phyloP scores from a whole-genome alignment of 1,284 basidiomycete genomes.

The Meripilus lineatus region DNA sequence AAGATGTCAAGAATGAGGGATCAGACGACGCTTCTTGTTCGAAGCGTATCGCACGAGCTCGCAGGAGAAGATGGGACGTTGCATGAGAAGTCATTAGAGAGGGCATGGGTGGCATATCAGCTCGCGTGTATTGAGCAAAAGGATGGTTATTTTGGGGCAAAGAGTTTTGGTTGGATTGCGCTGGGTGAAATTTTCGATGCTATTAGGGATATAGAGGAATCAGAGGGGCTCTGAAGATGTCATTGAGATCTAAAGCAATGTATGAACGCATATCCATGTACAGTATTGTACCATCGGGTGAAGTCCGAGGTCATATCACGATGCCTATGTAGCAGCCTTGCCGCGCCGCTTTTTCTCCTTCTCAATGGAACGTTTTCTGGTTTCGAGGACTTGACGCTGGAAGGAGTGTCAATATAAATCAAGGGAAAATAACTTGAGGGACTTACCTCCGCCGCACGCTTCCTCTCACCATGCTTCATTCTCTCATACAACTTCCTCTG shows the following conservation, averaged over 20 bases:
- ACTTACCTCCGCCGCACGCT: conserved; percentile 78
- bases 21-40: conserved; percentile 46
- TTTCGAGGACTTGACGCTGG: conserved; percentile 59
- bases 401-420: conserved; percentile 5
- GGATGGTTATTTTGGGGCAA: conserved; percentile 46
- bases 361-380: conserved; percentile 53
- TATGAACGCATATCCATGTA: too few relatives aligned
- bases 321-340: too few relatives aligned
- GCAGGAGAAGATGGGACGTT: conserved; percentile 38
- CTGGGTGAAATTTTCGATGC: conserved; percentile 47
- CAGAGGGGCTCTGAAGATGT: conserved; percentile 12
- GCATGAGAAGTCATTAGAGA: conserved; percentile 34
- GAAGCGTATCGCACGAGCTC: conserved; percentile 41
- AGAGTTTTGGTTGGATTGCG: conserved; percentile 58
- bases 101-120: conserved; percentile 50
- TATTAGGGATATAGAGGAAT: conserved; percentile 31
- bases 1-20: conserved; percentile 50
- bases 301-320: too few relatives aligned
- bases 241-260: background rate
- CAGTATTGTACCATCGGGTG: too few relatives aligned
- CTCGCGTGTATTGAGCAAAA: conserved; percentile 32
- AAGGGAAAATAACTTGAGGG: background rate
- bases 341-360: conserved; percentile 50
- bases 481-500: conserved; percentile 95
- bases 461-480: conserved; percentile 87